Conservation (phyloP, 192 early-diverging fungal species). For the Backusella mclennaniae region DNA sequence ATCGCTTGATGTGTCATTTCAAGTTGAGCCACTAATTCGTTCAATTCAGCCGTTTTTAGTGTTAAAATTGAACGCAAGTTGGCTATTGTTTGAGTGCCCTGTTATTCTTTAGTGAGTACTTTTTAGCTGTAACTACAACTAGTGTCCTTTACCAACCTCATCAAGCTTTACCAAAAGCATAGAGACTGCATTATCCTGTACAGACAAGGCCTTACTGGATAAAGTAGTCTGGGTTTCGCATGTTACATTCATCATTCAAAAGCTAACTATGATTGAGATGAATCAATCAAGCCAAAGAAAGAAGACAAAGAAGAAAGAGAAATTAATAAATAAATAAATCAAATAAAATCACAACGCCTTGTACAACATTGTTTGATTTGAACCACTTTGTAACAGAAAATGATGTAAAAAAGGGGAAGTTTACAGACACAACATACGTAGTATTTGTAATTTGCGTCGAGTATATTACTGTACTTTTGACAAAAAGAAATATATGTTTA, state of each 20-base stretch:
- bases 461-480: too few species aligned
- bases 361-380: neutral
- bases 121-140: neutral
- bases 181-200: constrained; percentile 3
- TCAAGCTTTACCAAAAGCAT: constrained; percentile 4
- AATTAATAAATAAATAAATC: neutral
- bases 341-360: neutral
- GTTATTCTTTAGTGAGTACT: neutral
- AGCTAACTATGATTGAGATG: neutral
- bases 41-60: constrained; percentile 33
- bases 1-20: constrained; percentile 29
- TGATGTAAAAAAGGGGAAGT: too few species aligned
- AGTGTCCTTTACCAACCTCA: neutral
- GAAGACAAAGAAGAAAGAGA: neutral
- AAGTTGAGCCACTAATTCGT: constrained; percentile 28
- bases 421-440: too few species aligned
- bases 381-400: neutral
- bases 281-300: neutral
- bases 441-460: too few species aligned
- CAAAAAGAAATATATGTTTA: too few species aligned
- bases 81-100: constrained; percentile 33
- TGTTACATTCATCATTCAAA: constrained; percentile 2
- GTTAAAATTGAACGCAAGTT: constrained; percentile 30
- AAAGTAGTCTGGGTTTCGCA: constrained; percentile 1
- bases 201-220: neutral